Evolutionary conservation across 768 basidiomycete genomes (phyloP).

Genomic region (Suillus subalutaceus): DNA sequence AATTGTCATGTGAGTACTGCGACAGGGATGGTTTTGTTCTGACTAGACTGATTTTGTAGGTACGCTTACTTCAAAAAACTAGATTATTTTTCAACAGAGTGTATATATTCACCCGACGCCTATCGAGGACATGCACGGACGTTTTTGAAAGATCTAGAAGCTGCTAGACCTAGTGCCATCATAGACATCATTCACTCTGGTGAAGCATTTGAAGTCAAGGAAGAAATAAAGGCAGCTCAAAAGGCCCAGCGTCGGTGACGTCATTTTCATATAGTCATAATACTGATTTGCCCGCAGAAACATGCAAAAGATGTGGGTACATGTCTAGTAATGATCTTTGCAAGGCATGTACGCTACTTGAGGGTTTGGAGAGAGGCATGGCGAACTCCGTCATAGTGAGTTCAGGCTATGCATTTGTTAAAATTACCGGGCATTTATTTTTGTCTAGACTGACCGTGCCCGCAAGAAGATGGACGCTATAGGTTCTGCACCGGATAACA

Average conservation of each 20-base stretch:
- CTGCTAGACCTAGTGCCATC: slow-evolving; percentile 90
- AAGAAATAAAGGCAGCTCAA: slow-evolving; percentile 82
- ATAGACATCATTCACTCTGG: slow-evolving; percentile 98
- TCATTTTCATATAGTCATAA: slow-evolving; percentile 7
- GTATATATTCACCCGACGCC: slow-evolving; percentile 98
- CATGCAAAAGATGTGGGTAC: slow-evolving; percentile 90
- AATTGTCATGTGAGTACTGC: slow-evolving; percentile 84
- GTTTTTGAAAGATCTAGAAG: slow-evolving; percentile 95
- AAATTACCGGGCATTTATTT: slow-evolving; percentile 10
- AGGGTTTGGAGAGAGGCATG: slow-evolving; percentile 88
- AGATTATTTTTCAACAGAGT: slow-evolving; percentile 99
- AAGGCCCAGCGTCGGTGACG: slow-evolving; percentile 76
- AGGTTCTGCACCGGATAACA: slow-evolving; percentile 62
- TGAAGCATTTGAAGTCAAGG: slow-evolving; percentile 85
- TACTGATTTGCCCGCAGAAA: slow-evolving; percentile 54
- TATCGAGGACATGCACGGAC: slow-evolving; percentile 95
- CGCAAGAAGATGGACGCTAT: slow-evolving; percentile 62
- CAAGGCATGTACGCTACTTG: slow-evolving; percentile 89
- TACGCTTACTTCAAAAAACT: slow-evolving; percentile 99
- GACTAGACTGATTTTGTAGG: slow-evolving; percentile 45
- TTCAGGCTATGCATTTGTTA: slow-evolving; percentile 14
- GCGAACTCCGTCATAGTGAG: slow-evolving; percentile 63
- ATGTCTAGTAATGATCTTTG: slow-evolving; percentile 98
- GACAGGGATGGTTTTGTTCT: slow-evolving; percentile 14
- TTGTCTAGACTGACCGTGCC: slow-evolving; percentile 65